phyloP scores from a whole-genome alignment of 75 land plant genomes.

The Picea sitchensis region DNA sequence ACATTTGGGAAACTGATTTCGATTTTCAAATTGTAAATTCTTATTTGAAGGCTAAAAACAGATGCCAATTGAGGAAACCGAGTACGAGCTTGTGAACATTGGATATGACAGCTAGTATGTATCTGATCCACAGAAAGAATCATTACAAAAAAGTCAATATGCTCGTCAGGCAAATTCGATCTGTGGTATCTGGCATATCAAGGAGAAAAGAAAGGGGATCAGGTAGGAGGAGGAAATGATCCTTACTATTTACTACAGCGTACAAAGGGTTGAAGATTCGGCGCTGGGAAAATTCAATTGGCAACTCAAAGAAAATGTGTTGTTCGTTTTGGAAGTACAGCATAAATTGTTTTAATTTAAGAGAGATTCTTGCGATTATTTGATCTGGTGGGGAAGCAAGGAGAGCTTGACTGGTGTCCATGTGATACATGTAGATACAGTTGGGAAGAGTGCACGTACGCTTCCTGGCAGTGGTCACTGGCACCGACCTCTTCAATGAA shows the following conservation, averaged over 20 bases:
- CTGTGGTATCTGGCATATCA: background rate
- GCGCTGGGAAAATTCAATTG: background rate
- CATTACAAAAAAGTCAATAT: conserved; percentile 7
- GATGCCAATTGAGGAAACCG: background rate
- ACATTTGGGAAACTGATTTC: too few relatives aligned
- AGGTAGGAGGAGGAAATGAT: background rate
- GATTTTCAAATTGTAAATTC: too few relatives aligned
- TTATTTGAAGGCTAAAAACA: too few relatives aligned
- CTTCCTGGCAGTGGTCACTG: too few relatives aligned
- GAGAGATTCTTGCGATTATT: conserved; percentile 6
- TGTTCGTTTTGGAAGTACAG: background rate
- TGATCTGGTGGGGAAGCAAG: background rate
- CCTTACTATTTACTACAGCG: background rate
- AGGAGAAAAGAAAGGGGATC: background rate
- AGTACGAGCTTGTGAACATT: conserved; percentile 1
- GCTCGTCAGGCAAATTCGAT: background rate
- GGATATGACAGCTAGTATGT: background rate
- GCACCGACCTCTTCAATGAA: background rate
- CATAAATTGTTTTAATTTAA: background rate
- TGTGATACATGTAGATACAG: background rate
- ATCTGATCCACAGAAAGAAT: background rate
- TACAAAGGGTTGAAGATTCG: conserved; percentile 3
- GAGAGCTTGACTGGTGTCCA: background rate
- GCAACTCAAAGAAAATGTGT: background rate
- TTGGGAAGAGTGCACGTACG: background rate